Percentiles rank a stretch among this genome's conserved stretches.
Conservation (phyloP, 192 early-diverging fungal species). For the Pilobolus umbonatus region DNA sequence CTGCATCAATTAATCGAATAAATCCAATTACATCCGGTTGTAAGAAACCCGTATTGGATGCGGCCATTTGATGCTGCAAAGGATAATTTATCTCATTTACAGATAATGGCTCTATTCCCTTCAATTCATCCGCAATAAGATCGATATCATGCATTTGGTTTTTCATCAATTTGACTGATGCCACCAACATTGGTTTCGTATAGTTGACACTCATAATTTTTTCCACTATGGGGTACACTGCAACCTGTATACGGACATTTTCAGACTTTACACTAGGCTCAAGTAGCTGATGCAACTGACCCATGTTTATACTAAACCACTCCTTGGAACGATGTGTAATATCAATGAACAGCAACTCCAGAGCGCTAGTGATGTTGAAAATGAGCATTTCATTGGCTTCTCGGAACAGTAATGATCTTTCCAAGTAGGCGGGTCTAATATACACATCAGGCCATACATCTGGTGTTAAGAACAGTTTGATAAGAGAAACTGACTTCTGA, state of each 20-base stretch:
- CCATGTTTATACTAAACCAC: conserved; percentile 65
- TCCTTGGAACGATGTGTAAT: conserved; percentile 50
- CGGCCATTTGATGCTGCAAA: conserved; percentile 2
- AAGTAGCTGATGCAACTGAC: conserved; percentile 55
- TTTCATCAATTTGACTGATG: too few species aligned
- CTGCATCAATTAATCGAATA: conserved; percentile 53
- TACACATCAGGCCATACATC: conserved; percentile 70
- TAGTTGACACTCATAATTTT: conserved; percentile 59
- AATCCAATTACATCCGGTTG: conserved; percentile 47
- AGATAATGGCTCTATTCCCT: too few species aligned
- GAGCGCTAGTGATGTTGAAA: conserved; percentile 53
- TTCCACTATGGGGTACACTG: conserved; percentile 64
- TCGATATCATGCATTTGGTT: too few species aligned
- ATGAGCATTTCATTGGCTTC: conserved; percentile 54
- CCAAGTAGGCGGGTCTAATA: conserved; percentile 58
- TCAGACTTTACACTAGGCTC: conserved; percentile 71
- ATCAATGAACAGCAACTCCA: conserved; percentile 62
- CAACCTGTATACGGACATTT: conserved; percentile 64
- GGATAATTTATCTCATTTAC: not conserved
- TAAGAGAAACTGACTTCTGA: conserved; percentile 57
- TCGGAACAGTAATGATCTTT: conserved; percentile 51
- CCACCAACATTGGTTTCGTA: conserved; percentile 4
- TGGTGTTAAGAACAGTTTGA: conserved; percentile 55
- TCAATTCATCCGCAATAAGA: too few species aligned
- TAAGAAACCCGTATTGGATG: conserved; percentile 34